A percentile compares a stretch with the other conserved stretches of the same genome.
phyloP scores from a whole-genome alignment of 345 rosid species.

The Syzygium aromaticum region DNA sequence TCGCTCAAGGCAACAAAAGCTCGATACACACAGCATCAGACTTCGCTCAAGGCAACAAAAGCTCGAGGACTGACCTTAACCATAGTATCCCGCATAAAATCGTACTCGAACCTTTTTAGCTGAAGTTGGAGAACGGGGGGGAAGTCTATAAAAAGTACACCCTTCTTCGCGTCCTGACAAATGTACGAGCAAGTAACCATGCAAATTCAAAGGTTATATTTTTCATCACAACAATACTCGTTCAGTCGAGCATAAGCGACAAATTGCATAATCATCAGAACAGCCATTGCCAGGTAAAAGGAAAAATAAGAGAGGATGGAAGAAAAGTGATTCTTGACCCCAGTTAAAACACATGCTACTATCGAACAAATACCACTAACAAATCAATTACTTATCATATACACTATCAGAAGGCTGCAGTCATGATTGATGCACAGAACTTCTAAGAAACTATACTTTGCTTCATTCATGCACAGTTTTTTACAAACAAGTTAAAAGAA shows the following conservation, averaged over 20 bases:
- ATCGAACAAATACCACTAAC: not conserved
- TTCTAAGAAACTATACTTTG: not conserved
- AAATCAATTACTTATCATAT: not conserved
- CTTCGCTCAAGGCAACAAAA: not conserved
- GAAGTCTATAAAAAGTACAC: constrained; percentile 48
- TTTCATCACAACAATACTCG: not conserved
- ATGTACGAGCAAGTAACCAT: not conserved
- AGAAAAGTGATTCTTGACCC: not conserved
- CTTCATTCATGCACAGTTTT: not conserved
- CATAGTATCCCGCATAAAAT: constrained; percentile 58
- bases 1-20: not conserved
- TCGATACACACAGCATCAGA: not conserved
- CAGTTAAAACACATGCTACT: not conserved
- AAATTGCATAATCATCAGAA: not conserved
- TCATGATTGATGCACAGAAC: not conserved
- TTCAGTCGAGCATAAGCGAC: not conserved
- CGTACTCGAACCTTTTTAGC: constrained; percentile 51
- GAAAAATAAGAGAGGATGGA: not conserved
- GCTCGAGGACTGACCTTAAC: constrained; percentile 35
- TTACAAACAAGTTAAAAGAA: not conserved
- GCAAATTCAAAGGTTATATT: not conserved
- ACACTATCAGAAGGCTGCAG: not conserved
- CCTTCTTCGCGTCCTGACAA: constrained; percentile 55
- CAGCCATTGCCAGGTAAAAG: not conserved
- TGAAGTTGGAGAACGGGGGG: constrained; percentile 65